phyloP scores from a whole-genome alignment of 2,329 filamentous ascomycete genomes.

The Cercospora zeae-maydis region DNA sequence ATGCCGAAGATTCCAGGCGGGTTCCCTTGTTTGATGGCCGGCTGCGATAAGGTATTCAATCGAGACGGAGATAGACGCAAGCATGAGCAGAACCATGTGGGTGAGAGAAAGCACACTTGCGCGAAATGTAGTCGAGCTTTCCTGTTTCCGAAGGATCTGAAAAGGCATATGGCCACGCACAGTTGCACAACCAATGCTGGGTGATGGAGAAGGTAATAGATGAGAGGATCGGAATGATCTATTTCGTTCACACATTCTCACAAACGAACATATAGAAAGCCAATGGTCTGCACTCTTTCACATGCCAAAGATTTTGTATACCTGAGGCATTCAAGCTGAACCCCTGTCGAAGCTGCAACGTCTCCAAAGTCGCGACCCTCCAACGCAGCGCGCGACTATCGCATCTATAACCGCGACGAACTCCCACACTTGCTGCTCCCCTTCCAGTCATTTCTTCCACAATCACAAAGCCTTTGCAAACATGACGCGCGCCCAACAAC shows the following conservation, averaged over 20 bases:
- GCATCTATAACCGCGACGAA: background rate
- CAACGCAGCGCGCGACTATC: background rate
- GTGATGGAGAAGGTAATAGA: background rate
- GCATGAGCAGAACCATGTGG: conserved; percentile 20
- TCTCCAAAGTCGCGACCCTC: conserved; percentile 2
- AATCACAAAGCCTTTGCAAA: background rate
- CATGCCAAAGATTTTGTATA: background rate
- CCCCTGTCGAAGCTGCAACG: conserved; percentile 8
- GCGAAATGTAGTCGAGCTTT: conserved; percentile 13
- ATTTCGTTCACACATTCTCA: background rate
- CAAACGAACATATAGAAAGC: background rate
- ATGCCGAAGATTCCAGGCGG: conserved; percentile 17
- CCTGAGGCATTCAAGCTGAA: background rate
- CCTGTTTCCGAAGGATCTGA: conserved; percentile 21
- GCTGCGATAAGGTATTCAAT: conserved; percentile 17
- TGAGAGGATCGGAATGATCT: background rate
- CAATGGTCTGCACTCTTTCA: background rate
- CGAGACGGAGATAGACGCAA: conserved; percentile 21
- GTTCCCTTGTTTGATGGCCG: conserved; percentile 9
- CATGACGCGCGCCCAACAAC: conserved; percentile 95
- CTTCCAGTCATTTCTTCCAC: conserved; percentile 17
- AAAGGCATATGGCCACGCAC: conserved; percentile 15
- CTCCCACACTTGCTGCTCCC: background rate
- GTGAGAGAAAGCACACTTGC: conserved; percentile 15
- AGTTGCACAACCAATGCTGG: background rate